Evolutionary conservation across 1,284 basidiomycete species (phyloP).

Genomic region (Leucocoprinus gongylophorus): DNA sequence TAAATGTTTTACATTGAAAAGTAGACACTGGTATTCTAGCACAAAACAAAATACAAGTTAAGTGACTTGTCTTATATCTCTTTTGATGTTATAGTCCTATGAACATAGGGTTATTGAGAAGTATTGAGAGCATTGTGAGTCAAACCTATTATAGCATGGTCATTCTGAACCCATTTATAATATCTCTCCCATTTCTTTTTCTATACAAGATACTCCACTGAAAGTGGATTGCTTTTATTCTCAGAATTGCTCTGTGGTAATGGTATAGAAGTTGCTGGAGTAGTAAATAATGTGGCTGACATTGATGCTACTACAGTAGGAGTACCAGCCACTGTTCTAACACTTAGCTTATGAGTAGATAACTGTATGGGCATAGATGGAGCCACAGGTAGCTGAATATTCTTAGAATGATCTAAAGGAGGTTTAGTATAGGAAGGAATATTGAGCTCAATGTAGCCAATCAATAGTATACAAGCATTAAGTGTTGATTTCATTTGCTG

Average conservation of each 20-base stretch:
- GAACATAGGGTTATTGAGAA: slow-evolving; percentile 15
- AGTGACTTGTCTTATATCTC: slow-evolving; percentile 12
- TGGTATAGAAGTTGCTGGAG: neutral
- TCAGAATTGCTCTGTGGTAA: neutral
- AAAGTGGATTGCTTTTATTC: neutral
- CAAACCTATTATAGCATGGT: slow-evolving; percentile 15
- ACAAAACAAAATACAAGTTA: slow-evolving; percentile 6
- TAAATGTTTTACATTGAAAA: too few relatives aligned
- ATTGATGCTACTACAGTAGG: too few relatives aligned
- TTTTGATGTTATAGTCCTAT: slow-evolving; percentile 6
- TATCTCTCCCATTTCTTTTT: slow-evolving; percentile 12
- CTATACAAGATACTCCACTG: slow-evolving; percentile 1
- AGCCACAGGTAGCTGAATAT: slow-evolving; percentile 9
- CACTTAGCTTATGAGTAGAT: too few relatives aligned
- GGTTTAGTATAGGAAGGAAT: neutral
- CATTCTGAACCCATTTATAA: slow-evolving; percentile 13
- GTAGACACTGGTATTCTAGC: neutral
- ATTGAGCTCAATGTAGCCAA: neutral
- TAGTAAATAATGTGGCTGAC: too few relatives aligned
- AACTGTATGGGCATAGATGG: too few relatives aligned
- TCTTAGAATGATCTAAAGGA: neutral
- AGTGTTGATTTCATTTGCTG: slow-evolving; percentile 14
- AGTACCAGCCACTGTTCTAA: too few relatives aligned
- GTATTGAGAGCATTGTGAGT: slow-evolving; percentile 15
- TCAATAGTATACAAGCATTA: slow-evolving; percentile 13